These are phyloP conservation scores for Candida andamanensis DNA, from an alignment of 805 yeast genomes.

Conservation along the genomic window DNA sequence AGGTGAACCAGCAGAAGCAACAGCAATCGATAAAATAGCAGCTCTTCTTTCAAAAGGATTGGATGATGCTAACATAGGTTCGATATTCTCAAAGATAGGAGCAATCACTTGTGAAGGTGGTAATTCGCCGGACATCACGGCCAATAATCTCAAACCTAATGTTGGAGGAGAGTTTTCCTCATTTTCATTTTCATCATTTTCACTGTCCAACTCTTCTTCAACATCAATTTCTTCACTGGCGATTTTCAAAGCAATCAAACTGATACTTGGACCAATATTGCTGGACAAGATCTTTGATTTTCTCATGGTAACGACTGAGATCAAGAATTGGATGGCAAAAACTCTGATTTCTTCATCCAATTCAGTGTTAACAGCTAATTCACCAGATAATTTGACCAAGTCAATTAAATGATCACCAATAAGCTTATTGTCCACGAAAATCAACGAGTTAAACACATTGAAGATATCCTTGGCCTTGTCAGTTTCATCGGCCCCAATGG, in stretches of 20 bases:
- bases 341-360: conserved; percentile 79
- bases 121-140: conserved; percentile 71
- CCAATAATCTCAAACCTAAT: conserved; percentile 75
- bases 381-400: conserved; percentile 68
- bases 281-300: conserved; percentile 73
- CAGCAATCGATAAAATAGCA: conserved; percentile 74
- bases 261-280: conserved; percentile 78
- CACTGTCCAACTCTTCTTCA: conserved; percentile 70
- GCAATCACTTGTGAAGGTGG: conserved; percentile 90
- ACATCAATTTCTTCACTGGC: conserved; percentile 73
- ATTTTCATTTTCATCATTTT: conserved; percentile 87
- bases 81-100: conserved; percentile 66
- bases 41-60: conserved; percentile 82
- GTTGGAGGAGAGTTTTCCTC: conserved; percentile 81
- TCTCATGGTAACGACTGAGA: conserved; percentile 72
- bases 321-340: conserved; percentile 79
- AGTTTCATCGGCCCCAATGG: conserved; percentile 64
- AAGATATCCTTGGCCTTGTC: conserved; percentile 71
- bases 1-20: conserved; percentile 88
- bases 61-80: conserved; percentile 49
- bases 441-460: conserved; percentile 77
- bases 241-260: conserved; percentile 66
- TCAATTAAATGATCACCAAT: conserved; percentile 70
- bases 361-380: conserved; percentile 60
- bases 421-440: conserved; percentile 70